phyloP scores from a whole-genome alignment of 2,329 filamentous ascomycete genomes.

The Exophiala mesophila region DNA sequence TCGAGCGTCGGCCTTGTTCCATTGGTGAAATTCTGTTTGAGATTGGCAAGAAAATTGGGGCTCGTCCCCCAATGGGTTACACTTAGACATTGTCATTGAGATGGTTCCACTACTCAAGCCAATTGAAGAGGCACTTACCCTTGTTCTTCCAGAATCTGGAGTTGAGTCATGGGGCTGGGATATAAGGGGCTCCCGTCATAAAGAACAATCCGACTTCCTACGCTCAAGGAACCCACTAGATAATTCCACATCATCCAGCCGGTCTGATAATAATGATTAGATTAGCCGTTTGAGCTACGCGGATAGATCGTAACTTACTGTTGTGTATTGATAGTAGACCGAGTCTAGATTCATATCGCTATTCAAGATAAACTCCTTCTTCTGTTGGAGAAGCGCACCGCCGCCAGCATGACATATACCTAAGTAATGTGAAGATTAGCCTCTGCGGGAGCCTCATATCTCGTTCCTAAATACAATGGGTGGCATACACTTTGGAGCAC shows the following conservation, averaged over 20 bases:
- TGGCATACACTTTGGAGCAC: too few relatives aligned
- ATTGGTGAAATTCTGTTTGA: conserved; percentile 15
- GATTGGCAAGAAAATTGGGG: background rate
- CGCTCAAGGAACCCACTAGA: conserved; percentile 52
- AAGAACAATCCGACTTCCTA: conserved; percentile 58
- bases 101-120: conserved; percentile 24
- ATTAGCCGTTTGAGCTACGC: too few relatives aligned
- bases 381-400: conserved; percentile 16
- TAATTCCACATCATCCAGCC: conserved; percentile 45
- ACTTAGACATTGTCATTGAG: too few relatives aligned
- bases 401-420: too few relatives aligned
- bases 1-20: too few relatives aligned
- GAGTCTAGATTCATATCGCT: conserved; percentile 40
- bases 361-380: conserved; percentile 58
- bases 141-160: conserved; percentile 37
- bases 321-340: conserved; percentile 55
- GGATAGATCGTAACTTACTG: too few relatives aligned
- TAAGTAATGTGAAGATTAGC: too few relatives aligned
- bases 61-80: background rate
- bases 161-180: conserved; percentile 60
- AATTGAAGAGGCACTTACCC: background rate
- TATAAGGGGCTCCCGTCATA: conserved; percentile 80
- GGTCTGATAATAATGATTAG: too few relatives aligned
- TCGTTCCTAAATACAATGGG: too few relatives aligned
- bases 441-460: too few relatives aligned